These are phyloP conservation scores for Paspalum vaginatum DNA, from an alignment of 176 grass and related monocot species.

Conservation along the genomic window DNA sequence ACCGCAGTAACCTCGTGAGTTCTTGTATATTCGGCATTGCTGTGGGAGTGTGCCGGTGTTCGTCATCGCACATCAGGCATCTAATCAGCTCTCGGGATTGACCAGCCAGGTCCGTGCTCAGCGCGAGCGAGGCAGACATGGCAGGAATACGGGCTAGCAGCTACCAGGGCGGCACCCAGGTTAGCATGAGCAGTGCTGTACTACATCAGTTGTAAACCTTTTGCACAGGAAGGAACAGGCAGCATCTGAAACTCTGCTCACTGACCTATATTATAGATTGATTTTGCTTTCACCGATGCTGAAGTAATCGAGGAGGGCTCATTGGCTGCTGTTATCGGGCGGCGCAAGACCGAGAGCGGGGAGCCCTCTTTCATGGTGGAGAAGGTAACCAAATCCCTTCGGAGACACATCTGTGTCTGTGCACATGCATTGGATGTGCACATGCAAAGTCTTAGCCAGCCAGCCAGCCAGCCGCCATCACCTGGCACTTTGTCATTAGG, in stretches of 20 bases:
- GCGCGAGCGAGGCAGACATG: constrained; percentile 78
- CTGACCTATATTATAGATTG: constrained; percentile 63
- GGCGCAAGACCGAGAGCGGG: constrained; percentile 58
- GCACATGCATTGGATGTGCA: not conserved
- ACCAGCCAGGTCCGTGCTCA: constrained; percentile 72
- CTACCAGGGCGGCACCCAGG: constrained; percentile 62
- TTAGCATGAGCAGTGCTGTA: constrained; percentile 43
- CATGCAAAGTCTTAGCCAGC: not conserved
- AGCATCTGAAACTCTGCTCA: constrained; percentile 42
- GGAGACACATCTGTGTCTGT: not conserved
- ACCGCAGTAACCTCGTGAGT: constrained; percentile 79
- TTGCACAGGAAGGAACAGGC: not conserved
- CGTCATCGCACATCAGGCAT: no score
- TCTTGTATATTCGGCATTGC: not conserved
- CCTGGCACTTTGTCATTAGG: no score
- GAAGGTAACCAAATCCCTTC: constrained; percentile 53
- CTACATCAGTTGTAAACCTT: not conserved
- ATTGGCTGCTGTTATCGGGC: constrained; percentile 68
- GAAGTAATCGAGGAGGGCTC: constrained; percentile 79
- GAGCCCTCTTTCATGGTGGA: constrained; percentile 74
- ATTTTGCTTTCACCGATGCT: constrained; percentile 93
- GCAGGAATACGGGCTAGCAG: constrained; percentile 58
- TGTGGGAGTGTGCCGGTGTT: not conserved
- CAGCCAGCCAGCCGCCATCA: no score
- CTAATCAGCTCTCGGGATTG: constrained; percentile 40